phyloP scores from a whole-genome alignment of 2,329 filamentous ascomycete genomes.

The Metarhizium sp. region DNA sequence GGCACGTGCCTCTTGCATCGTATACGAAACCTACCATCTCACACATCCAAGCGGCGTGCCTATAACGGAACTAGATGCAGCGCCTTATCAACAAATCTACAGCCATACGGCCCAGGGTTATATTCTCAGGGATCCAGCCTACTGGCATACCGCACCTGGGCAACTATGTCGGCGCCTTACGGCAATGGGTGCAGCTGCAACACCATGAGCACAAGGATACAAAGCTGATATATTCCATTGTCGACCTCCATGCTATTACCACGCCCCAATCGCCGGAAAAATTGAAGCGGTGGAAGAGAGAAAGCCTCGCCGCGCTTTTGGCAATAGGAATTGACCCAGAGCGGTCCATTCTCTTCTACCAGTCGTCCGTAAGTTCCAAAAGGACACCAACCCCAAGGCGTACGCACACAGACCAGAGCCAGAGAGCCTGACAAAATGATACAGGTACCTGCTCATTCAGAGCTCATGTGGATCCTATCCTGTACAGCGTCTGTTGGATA shows the following conservation, averaged over 20 bases:
- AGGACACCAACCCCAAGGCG: background rate
- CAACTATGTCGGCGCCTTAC: slow-evolving; percentile 87
- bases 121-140: slow-evolving; percentile 96
- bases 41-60: background rate
- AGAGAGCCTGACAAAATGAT: background rate
- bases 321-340: slow-evolving; percentile 76
- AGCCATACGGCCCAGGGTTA: slow-evolving; percentile 29
- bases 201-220: slow-evolving; percentile 42
- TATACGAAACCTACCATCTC: background rate
- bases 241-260: slow-evolving; percentile 91
- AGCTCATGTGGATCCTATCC: slow-evolving; percentile 95
- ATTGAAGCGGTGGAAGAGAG: slow-evolving; percentile 56
- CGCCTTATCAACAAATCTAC: background rate
- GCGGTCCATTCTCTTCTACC: slow-evolving; percentile 72
- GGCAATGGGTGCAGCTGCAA: slow-evolving; percentile 78
- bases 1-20: no score
- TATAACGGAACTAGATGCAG: background rate
- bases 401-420: background rate
- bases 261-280: slow-evolving; percentile 54
- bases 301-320: slow-evolving; percentile 71
- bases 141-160: slow-evolving; percentile 90
- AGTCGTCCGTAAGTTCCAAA: slow-evolving; percentile 55
- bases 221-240: slow-evolving; percentile 73
- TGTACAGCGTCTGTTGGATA: slow-evolving; percentile 89
- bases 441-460: slow-evolving; percentile 67